Evolutionary conservation across 129 eudicot species (phyloP), one percentile per base, ranked within the genome.

Genomic region (Chrysanthemum makinoi): DNA sequence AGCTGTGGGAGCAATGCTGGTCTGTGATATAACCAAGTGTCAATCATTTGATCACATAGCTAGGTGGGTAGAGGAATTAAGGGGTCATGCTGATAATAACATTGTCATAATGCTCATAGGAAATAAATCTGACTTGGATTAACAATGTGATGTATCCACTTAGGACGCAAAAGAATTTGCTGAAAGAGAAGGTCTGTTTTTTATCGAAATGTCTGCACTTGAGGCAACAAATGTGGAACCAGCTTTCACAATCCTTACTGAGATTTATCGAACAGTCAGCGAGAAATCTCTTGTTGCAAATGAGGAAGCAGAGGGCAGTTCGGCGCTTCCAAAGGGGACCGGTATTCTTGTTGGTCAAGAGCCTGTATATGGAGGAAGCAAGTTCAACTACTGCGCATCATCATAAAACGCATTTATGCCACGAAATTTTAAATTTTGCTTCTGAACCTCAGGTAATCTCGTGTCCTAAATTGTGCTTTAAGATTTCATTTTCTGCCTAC

Each of bases 191-290:
- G 84, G 86, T 68, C 76, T 91, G 28, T 91, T 79, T 86, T 91
- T 91, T 68, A 85, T 91, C 91, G 97, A 91, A 86, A 91, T 95
- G 15, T 91, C 97, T 49, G 97, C 97, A 26, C 95, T 90, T 17
- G 97, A 90, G 75, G 87, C 91, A 62, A 85, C 86, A 28, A 90
- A 90, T 65, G 97, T 91, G 15, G 97, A 87, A 72, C 79, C 86
- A 14, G 88, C 97, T 47, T 91, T 77, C 15, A 85, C 87, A 6
- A 73, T 88, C 58, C 80, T 91, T 20, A 85, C 95, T 0, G 95
- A 91, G 73, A 91, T 91, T 43, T 87, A 91, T 73, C 86, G 88
- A 28, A 79, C 84, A 5, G 86, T 88, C 13, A 83, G 86, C 77
- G 87, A 86, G 80, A 91, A 91, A 71, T 62, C 95, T n/a, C 95